A percentile compares a stretch with the other conserved stretches of the same genome.
Conservation (phyloP, 352 stramenopile genomes). For the Thalassiosira exigua region DNA sequence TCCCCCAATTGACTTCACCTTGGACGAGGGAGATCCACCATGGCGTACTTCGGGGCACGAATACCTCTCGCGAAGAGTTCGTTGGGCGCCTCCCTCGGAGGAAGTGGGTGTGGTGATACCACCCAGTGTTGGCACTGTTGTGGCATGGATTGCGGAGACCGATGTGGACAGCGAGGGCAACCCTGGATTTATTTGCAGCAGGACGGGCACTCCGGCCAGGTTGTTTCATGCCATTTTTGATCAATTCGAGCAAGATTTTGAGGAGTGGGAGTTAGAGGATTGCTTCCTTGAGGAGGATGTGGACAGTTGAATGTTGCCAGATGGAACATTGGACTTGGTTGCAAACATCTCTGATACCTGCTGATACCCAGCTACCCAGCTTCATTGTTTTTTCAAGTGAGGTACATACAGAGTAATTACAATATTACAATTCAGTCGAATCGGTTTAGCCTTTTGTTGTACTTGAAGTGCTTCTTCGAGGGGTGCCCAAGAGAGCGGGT, state of each 20-base stretch:
- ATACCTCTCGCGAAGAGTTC: constrained; percentile 60
- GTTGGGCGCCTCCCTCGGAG: constrained; percentile 43
- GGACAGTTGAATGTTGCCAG: too few species aligned
- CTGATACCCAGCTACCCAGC: too few species aligned
- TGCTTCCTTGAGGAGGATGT: constrained; percentile 62
- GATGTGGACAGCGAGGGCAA: constrained; percentile 75
- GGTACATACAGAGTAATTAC: too few species aligned
- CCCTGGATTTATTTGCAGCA: constrained; percentile 75
- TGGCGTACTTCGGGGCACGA: constrained; percentile 70
- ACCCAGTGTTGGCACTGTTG: constrained; percentile 63
- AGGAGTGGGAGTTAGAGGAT: constrained; percentile 75
- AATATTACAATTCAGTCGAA: too few species aligned
- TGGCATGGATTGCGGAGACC: constrained; percentile 74
- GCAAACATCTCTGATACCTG: too few species aligned
- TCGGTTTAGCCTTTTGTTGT: too few species aligned
- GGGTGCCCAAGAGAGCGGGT: too few species aligned
- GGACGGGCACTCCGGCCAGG: constrained; percentile 62
- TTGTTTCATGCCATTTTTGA: constrained; percentile 81
- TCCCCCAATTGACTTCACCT: constrained; percentile 47
- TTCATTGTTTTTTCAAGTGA: too few species aligned
- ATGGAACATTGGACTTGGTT: too few species aligned
- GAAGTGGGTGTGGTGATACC: constrained; percentile 1
- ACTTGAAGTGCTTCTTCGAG: too few species aligned
- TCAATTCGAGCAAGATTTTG: constrained; percentile 77
- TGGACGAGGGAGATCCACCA: constrained; percentile 79